These are phyloP conservation scores for Gossypium davidsonii DNA, from an alignment of 441 rosid species.

Conservation along the genomic window DNA sequence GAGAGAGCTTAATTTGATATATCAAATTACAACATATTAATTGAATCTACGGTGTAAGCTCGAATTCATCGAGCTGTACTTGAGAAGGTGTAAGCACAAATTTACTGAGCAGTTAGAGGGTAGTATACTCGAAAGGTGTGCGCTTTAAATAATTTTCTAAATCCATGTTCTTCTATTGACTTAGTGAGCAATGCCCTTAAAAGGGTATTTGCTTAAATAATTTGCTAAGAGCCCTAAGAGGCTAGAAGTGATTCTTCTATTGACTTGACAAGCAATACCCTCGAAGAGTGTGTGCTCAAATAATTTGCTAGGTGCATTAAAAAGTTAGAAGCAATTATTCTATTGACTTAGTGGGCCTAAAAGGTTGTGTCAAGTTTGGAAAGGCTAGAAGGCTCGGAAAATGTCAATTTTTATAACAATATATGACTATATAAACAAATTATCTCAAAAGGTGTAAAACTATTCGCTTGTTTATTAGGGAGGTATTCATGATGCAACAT, in stretches of 20 bases:
- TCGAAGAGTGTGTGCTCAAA: background rate
- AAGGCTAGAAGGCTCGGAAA: background rate
- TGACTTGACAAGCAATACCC: background rate
- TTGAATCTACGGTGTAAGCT: background rate
- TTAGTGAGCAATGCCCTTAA: background rate
- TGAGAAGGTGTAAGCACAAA: background rate
- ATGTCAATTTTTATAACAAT: background rate
- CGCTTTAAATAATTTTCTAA: too few relatives aligned
- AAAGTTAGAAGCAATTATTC: background rate
- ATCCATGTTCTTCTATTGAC: background rate
- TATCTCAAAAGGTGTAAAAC: background rate
- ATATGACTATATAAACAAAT: too few relatives aligned
- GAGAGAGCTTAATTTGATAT: background rate
- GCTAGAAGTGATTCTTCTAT: background rate
- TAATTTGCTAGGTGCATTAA: background rate
- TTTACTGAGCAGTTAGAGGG: background rate
- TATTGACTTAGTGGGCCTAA: background rate
- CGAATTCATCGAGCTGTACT: too few relatives aligned
- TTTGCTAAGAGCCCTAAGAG: background rate
- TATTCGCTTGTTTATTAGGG: background rate
- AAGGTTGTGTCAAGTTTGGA: background rate
- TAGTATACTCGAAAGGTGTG: background rate
- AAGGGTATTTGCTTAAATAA: background rate
- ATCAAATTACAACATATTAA: background rate
- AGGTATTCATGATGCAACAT: background rate